These are phyloP conservation scores for Fusarium illudens DNA, from an alignment of 2,329 filamentous ascomycete species.

Conservation along the genomic window DNA sequence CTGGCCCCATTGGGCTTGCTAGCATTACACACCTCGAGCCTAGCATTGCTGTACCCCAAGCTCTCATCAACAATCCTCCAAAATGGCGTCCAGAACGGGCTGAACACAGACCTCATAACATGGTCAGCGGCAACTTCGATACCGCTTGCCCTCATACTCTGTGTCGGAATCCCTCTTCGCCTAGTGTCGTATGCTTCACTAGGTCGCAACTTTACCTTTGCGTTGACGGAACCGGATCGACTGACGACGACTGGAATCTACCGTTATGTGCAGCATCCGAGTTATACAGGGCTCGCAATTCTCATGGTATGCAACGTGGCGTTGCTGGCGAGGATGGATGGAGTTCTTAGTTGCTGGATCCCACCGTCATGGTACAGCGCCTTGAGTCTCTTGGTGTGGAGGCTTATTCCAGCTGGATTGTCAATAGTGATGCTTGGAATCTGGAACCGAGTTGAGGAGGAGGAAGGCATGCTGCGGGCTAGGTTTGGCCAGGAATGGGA, in stretches of 20 bases:
- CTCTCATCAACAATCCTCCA: constrained; percentile 39
- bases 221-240: constrained; percentile 55
- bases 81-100: constrained; percentile 43
- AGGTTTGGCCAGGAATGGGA: constrained; percentile 60
- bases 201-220: constrained; percentile 63
- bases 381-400: constrained; percentile 2
- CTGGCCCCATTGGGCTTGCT: constrained; percentile 38
- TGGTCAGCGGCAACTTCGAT: constrained; percentile 49
- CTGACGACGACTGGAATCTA: constrained; percentile 60
- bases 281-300: constrained; percentile 56
- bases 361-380: constrained; percentile 33
- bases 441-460: constrained; percentile 53
- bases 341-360: constrained; percentile 51
- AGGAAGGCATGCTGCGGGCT: constrained; percentile 59
- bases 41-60: constrained; percentile 22
- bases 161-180: constrained; percentile 45
- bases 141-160: constrained; percentile 47
- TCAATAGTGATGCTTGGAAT: constrained; percentile 36
- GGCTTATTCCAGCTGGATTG: neutral
- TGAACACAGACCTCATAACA: constrained; percentile 46
- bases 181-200: constrained; percentile 54
- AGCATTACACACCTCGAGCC: constrained; percentile 35
- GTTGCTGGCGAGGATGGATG: constrained; percentile 51
- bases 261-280: constrained; percentile 60
- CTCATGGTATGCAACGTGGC: constrained; percentile 45